Conservation (phyloP, 768 basidiomycete genomes). For the Hirschioporus abietinus region DNA sequence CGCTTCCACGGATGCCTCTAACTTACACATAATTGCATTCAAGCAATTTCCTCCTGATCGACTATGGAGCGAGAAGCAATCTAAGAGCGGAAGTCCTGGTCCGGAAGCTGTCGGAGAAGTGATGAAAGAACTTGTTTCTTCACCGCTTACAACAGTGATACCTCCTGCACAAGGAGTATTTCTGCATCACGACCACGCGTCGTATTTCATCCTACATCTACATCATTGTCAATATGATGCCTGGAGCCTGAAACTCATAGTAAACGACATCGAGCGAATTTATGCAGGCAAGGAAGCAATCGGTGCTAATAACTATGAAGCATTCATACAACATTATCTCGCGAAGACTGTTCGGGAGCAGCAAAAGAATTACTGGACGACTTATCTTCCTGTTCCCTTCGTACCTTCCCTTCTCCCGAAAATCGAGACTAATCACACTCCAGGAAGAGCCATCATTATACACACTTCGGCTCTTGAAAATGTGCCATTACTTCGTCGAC, state of each 20-base stretch:
- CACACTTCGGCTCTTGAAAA: conserved; percentile 38
- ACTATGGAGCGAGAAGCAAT: conserved; percentile 12
- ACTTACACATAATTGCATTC: conserved; percentile 23
- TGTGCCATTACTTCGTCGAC: conserved; percentile 38
- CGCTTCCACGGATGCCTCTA: conserved; percentile 16
- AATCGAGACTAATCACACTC: not conserved
- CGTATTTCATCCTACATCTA: conserved; percentile 28
- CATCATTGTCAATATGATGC: conserved; percentile 51
- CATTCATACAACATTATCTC: conserved; percentile 20
- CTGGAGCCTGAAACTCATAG: conserved; percentile 36
- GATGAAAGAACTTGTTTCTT: conserved; percentile 21
- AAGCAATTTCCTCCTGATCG: conserved; percentile 8
- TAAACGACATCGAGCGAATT: conserved; percentile 33
- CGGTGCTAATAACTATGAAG: conserved; percentile 20
- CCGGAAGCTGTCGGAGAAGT: conserved; percentile 11
- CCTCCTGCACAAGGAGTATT: conserved; percentile 21
- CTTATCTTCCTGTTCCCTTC: conserved; percentile 25
- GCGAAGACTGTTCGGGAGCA: conserved; percentile 12
- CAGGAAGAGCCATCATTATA: conserved; percentile 16
- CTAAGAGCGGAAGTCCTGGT: conserved; percentile 11
- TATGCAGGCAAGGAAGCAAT: conserved; percentile 25
- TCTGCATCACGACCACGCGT: conserved; percentile 11
- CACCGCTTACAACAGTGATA: conserved; percentile 17
- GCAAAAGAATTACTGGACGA: conserved; percentile 31
- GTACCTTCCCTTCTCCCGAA: conserved; percentile 24